Conservation (phyloP, 495 filamentous ascomycete genomes). For the Neurospora hispaniola region DNA sequence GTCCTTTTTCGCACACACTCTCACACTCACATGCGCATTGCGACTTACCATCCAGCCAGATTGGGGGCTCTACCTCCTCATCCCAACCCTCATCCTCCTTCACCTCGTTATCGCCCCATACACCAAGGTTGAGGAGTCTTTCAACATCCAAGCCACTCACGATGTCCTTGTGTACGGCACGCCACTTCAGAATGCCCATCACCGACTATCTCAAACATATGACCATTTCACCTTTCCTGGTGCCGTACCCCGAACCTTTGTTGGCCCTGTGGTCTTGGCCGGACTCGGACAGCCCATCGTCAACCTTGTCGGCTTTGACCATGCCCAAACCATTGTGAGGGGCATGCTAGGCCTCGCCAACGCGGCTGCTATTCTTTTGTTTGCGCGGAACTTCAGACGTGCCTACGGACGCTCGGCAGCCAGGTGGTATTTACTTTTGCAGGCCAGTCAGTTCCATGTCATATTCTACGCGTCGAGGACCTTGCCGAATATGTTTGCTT, state of each 20-base stretch:
- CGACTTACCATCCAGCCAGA: conserved; percentile 26
- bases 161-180: conserved; percentile 78
- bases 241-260: conserved; percentile 80
- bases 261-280: conserved; percentile 66
- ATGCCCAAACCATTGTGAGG: conserved; percentile 51
- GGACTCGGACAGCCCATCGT: conserved; percentile 55
- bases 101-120: conserved; percentile 78
- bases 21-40: not conserved
- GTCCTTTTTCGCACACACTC: not conserved
- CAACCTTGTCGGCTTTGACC: conserved; percentile 31
- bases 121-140: conserved; percentile 98
- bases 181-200: conserved; percentile 43
- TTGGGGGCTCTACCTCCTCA: conserved; percentile 39
- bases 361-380: conserved; percentile 52
- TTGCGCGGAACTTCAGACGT: conserved; percentile 49
- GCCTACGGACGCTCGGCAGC: conserved; percentile 61
- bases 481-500: conserved; percentile 94
- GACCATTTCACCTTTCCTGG: conserved; percentile 92
- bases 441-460: conserved; percentile 83
- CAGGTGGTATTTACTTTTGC: conserved; percentile 75
- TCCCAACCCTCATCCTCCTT: conserved; percentile 57
- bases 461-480: conserved; percentile 89
- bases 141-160: conserved; percentile 92
- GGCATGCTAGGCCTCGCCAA: conserved; percentile 72
- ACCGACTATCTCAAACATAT: conserved; percentile 48